phyloP scores from a whole-genome alignment of 345 rosid genomes.

The Cardamine chenopodiifolia region DNA sequence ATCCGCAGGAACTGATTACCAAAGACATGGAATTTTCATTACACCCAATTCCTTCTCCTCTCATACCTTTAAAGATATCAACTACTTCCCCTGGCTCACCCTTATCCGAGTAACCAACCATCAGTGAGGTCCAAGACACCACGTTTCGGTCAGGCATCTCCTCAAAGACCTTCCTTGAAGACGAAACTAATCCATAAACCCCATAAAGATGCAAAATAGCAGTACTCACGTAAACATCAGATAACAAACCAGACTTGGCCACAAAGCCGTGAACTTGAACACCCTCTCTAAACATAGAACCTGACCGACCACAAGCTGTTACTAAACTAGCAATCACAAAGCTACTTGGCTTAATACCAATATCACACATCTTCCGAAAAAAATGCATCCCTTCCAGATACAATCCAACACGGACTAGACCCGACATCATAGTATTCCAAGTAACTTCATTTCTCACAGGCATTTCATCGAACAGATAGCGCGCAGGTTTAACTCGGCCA shows the following conservation, averaged over 20 bases:
- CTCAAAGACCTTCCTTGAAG: conserved; percentile 67
- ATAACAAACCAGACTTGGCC: conserved; percentile 58
- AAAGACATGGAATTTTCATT: conserved; percentile 71
- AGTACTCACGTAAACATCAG: conserved; percentile 80
- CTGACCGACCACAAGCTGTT: conserved; percentile 72
- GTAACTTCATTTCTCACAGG: conserved; percentile 65
- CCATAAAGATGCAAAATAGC: conserved; percentile 83
- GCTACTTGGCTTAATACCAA: conserved; percentile 58
- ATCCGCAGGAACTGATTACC: conserved; percentile 64
- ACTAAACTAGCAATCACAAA: conserved; percentile 71
- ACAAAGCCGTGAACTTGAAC: conserved; percentile 66
- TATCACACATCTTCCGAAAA: conserved; percentile 50
- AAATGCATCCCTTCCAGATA: conserved; percentile 52
- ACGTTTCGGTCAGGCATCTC: conserved; percentile 84
- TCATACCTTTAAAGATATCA: conserved; percentile 54
- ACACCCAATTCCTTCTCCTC: conserved; percentile 55
- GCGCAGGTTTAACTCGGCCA: conserved; percentile 50
- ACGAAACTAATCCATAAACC: conserved; percentile 48
- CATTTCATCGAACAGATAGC: conserved; percentile 77
- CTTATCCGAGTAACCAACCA: conserved; percentile 65
- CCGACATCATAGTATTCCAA: conserved; percentile 86
- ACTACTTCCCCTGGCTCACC: conserved; percentile 61
- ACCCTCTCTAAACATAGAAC: conserved; percentile 63
- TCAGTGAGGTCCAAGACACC: conserved; percentile 92
- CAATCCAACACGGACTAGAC: conserved; percentile 57